Base-by-base conservation (phyloP, 371 early-diverging fungal species). In the Mortierella sp. region DNA sequence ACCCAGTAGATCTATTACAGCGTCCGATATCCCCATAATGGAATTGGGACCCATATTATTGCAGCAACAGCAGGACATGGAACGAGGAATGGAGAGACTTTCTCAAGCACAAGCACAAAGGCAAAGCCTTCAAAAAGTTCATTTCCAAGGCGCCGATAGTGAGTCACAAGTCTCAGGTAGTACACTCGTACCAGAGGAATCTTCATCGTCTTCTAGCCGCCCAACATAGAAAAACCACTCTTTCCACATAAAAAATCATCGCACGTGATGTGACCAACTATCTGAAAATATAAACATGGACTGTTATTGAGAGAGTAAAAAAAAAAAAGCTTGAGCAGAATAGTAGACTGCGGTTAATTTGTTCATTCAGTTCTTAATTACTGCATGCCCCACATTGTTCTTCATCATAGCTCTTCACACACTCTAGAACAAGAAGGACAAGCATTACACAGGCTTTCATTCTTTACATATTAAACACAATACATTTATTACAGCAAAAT, bases 51-150 rank as follows among this genome's bases (percentile, higher is more conserved):
- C 75, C 0, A 72, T 81, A 28, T 40, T 81, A 41, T 21, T 69
- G 59, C 81, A 81, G 43, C 75, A 75, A 40, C 81, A 81, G 32
- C 63, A 71, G 64, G 81, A 81, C 11, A 72, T 81, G 72, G 81
- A 81, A 36, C 41, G 38, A 16, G 75, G 76, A 7, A 81, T 76
- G 70, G 76, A 75, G 63, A 59, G 81, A 32, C 69, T 81, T 13
- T 65, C 62, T 11, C 68, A 72, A 43, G 76, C 81, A 1, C 76
- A 81, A 58, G 55, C 70, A 40, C 70, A 72, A 43, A 11, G 75
- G 32, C 75, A 72, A 50, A 74, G 72, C 45, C 32, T 72, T 16
- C 76, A 75, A 47, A 68, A 72, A 36, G 73, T 76, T 1, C 58
- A 70, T 33, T 75, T 72, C 55, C 70, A 79, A 10, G 28, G 28